These are phyloP conservation scores for Fraxinus anomala DNA, from an alignment of 257 asterid genomes.

Conservation along the genomic window DNA sequence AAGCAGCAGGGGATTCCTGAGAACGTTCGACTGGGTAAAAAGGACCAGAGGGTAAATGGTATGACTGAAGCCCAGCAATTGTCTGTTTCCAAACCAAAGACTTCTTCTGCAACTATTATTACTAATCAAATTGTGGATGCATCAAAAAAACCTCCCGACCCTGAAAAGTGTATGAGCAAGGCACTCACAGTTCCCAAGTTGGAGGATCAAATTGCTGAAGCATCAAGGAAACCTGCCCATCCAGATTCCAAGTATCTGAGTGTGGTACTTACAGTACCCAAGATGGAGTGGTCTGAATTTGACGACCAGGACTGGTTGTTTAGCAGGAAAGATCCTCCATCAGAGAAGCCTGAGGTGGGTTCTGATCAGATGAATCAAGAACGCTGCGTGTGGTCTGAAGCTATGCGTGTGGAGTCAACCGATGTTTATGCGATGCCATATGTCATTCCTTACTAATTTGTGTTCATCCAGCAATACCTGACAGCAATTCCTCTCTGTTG, in stretches of 20 bases:
- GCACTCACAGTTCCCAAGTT: conserved; percentile 24
- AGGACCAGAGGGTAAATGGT: conserved; percentile 48
- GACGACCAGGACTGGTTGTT: conserved; percentile 70
- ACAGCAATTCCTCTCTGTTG: not conserved
- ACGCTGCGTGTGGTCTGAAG: conserved; percentile 65
- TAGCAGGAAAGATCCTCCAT: conserved; percentile 33
- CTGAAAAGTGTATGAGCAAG: conserved; percentile 21
- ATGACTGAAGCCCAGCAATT: conserved; percentile 39
- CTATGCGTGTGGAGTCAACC: conserved; percentile 55
- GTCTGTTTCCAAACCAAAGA: conserved; percentile 37
- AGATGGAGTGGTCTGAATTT: conserved; percentile 45
- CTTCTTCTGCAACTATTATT: conserved; percentile 27
- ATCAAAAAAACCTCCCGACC: conserved; percentile 28
- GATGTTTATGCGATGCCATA: conserved; percentile 71
- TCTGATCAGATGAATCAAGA: conserved; percentile 26
- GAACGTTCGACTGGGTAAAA: conserved; percentile 29
- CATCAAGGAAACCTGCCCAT: conserved; percentile 61
- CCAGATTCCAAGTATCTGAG: conserved; percentile 63
- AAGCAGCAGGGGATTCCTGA: conserved; percentile 36
- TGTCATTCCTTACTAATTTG: conserved; percentile 68
- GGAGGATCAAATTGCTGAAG: conserved; percentile 43
- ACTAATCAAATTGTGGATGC: conserved; percentile 36
- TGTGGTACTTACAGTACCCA: conserved; percentile 57
- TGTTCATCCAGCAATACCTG: conserved; percentile 6
- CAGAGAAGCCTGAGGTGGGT: conserved; percentile 28